These are phyloP conservation scores for Termitomyces titanicus DNA, from an alignment of 768 basidiomycete genomes.

Conservation along the genomic window DNA sequence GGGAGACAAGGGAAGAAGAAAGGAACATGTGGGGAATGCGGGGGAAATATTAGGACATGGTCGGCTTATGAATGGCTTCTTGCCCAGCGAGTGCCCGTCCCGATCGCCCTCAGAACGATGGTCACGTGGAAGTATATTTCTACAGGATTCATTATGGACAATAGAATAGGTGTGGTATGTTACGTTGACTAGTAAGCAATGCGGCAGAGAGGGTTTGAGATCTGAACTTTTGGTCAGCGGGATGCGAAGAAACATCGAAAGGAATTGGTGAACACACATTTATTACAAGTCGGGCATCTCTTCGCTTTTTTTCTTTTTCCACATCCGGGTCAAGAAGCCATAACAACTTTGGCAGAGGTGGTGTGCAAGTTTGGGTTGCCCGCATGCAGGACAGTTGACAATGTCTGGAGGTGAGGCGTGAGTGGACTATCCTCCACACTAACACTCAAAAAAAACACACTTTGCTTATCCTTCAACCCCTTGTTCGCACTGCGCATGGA, in stretches of 20 bases:
- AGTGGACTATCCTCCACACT: neutral
- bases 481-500: constrained; percentile 95
- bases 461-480: constrained; percentile 90
- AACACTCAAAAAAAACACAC: constrained; percentile 38
- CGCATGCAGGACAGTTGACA: constrained; percentile 88
- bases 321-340: constrained; percentile 59
- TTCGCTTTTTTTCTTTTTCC: constrained; percentile 45
- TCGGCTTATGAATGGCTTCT: constrained; percentile 3
- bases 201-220: neutral
- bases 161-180: neutral
- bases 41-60: neutral
- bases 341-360: constrained; percentile 85
- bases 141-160: constrained; percentile 3
- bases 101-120: constrained; percentile 11
- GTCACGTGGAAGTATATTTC: constrained; percentile 14
- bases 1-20: constrained; percentile 16
- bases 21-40: constrained; percentile 9
- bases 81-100: constrained; percentile 2
- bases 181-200: neutral
- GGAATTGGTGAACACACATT: constrained; percentile 3
- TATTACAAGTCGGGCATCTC: constrained; percentile 38
- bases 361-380: constrained; percentile 83
- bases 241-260: neutral
- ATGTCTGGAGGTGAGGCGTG: constrained; percentile 54
- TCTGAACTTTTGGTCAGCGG: neutral